These are phyloP conservation scores for Phlebiopsis gigantea DNA, from an alignment of 768 basidiomycete genomes.

Conservation along the genomic window DNA sequence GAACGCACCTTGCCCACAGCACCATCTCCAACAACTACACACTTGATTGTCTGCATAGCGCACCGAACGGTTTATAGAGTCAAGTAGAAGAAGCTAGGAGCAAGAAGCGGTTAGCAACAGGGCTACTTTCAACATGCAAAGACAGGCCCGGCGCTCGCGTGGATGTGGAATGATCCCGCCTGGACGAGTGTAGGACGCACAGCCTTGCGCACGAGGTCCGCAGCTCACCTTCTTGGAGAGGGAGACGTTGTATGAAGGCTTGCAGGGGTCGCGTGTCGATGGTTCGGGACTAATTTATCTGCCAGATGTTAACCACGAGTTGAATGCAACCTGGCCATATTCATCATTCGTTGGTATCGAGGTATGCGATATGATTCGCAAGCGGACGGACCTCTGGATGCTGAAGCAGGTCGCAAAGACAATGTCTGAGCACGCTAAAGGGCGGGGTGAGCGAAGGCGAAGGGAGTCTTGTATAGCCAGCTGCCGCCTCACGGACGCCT, in stretches of 20 bases:
- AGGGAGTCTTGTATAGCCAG: slow-evolving; percentile 17
- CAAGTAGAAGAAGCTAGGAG: not conserved
- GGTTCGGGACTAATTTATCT: slow-evolving; percentile 14
- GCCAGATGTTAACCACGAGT: slow-evolving; percentile 9
- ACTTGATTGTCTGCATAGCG: slow-evolving; percentile 94
- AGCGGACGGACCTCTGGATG: slow-evolving; percentile 13
- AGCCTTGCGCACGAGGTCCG: slow-evolving; percentile 6
- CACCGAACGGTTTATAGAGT: slow-evolving; percentile 18
- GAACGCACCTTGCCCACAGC: slow-evolving; percentile 90
- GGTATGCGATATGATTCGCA: not conserved
- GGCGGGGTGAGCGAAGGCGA: slow-evolving; percentile 16
- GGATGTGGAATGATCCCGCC: slow-evolving; percentile 11
- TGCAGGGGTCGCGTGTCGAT: slow-evolving; percentile 13
- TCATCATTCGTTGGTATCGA: not conserved
- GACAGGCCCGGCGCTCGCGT: slow-evolving; percentile 8
- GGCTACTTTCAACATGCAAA: slow-evolving; percentile 4
- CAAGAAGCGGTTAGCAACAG: slow-evolving; percentile 5
- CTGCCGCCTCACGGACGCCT: slow-evolving; percentile 23
- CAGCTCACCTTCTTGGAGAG: slow-evolving; percentile 7
- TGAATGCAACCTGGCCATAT: slow-evolving; percentile 3
- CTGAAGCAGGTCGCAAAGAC: slow-evolving; percentile 6
- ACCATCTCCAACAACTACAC: slow-evolving; percentile 97
- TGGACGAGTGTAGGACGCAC: not conserved
- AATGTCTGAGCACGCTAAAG: slow-evolving; percentile 13
- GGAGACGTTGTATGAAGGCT: slow-evolving; percentile 5